Evolutionary conservation across 345 rosid species (phyloP).

Genomic region (Excoecaria agallocha): DNA sequence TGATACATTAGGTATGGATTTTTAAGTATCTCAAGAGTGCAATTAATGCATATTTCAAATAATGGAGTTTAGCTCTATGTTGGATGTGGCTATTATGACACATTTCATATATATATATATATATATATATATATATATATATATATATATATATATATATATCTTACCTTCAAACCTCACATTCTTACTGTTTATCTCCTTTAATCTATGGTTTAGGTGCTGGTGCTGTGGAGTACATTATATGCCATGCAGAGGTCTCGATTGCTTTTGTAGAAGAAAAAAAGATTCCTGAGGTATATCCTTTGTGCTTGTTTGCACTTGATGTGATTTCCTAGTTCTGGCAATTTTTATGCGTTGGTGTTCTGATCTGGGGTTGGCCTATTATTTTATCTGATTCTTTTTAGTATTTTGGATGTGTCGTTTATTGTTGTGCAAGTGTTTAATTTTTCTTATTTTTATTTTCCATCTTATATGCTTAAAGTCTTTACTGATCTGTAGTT

Average conservation of each 20-base stretch:
- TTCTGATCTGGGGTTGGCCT: too few relatives aligned
- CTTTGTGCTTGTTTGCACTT: neutral
- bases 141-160: neutral
- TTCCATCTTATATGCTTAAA: neutral
- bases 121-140: neutral
- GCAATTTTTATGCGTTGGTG: neutral
- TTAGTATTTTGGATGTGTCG: neutral
- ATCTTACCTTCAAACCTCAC: neutral
- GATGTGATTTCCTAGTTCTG: slow-evolving; percentile 2
- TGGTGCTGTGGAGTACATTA: slow-evolving; percentile 81
- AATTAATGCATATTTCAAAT: neutral
- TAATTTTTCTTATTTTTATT: neutral
- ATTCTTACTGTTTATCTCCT: slow-evolving; percentile 1
- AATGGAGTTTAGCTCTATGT: neutral
- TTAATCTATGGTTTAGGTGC: slow-evolving; percentile 57
- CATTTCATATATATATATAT: neutral
- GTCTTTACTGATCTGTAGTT: slow-evolving; percentile 17
- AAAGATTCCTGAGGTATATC: slow-evolving; percentile 74
- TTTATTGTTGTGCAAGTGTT: neutral
- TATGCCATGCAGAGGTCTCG: slow-evolving; percentile 85
- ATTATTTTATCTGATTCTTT: neutral
- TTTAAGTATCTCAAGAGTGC: neutral
- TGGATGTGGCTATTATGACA: neutral
- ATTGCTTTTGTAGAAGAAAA: slow-evolving; percentile 84
- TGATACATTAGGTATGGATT: slow-evolving; percentile 82